phyloP scores from a whole-genome alignment of 2,329 filamentous ascomycete species.

The Cryphonectria parasitica region DNA sequence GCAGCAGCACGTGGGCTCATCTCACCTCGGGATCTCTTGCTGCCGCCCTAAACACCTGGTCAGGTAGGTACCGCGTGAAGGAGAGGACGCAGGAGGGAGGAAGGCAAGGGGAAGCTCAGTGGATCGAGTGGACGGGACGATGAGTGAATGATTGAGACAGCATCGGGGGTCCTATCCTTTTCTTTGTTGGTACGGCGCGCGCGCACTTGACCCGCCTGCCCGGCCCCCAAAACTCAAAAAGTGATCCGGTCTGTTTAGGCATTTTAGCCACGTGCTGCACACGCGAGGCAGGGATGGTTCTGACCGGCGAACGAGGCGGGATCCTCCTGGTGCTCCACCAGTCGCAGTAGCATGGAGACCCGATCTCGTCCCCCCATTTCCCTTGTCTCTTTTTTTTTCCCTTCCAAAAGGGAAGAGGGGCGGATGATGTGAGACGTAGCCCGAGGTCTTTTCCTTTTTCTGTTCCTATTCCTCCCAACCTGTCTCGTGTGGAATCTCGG shows the following conservation, averaged over 20 bases:
- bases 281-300: constrained; percentile 24
- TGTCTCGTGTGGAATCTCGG: not conserved
- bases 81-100: not conserved
- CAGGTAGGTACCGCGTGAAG: not conserved
- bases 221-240: not conserved
- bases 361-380: not conserved
- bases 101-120: not conserved
- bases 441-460: not conserved
- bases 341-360: not conserved
- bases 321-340: not conserved
- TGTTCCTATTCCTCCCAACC: not conserved
- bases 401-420: not conserved
- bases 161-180: not conserved
- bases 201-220: not conserved
- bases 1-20: not conserved
- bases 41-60: not conserved
- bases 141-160: not conserved
- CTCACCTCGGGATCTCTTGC: not conserved
- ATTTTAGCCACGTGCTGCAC: constrained; percentile 20
- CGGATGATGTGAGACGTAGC: not conserved
- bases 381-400: not conserved
- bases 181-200: not conserved
- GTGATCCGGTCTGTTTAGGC: not conserved
- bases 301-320: constrained; percentile 4
- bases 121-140: not conserved